These are phyloP conservation scores for Umbelopsis sp. DNA, from an alignment of 371 early-diverging fungal species.

Conservation along the genomic window DNA sequence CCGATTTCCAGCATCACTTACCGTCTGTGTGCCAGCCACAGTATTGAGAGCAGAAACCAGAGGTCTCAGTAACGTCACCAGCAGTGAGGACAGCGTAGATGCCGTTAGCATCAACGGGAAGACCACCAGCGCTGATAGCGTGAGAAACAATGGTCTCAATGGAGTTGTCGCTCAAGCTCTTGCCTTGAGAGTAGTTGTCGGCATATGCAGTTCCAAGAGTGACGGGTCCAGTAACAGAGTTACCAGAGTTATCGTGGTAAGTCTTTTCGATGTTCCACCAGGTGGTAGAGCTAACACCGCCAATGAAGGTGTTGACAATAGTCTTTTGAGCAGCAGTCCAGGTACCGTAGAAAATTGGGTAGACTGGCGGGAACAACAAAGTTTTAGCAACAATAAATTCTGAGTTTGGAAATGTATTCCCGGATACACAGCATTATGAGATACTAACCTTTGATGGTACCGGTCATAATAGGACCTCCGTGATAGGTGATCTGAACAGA, in stretches of 20 bases:
- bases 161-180: constrained; percentile 23
- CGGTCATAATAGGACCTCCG: constrained; percentile 21
- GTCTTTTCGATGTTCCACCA: constrained; percentile 31
- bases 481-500: constrained; percentile 17
- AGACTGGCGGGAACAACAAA: background rate
- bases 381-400: background rate
- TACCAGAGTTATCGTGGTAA: constrained; percentile 25
- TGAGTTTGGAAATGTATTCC: background rate
- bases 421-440: background rate
- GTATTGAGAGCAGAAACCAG: constrained; percentile 29
- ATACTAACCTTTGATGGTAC: constrained; percentile 15
- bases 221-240: constrained; percentile 23
- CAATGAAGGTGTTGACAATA: constrained; percentile 27
- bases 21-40: constrained; percentile 28
- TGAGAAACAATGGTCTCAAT: constrained; percentile 19
- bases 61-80: constrained; percentile 24
- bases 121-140: constrained; percentile 17
- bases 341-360: constrained; percentile 30
- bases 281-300: constrained; percentile 20
- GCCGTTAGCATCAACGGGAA: constrained; percentile 30
- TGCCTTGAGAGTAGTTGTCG: constrained; percentile 30
- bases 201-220: background rate
- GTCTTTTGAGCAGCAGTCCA: constrained; percentile 22
- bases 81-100: constrained; percentile 27
- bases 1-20: background rate